Base-by-base conservation (phyloP, 164 flowering plant species). In the Chimonanthus praecox region DNA sequence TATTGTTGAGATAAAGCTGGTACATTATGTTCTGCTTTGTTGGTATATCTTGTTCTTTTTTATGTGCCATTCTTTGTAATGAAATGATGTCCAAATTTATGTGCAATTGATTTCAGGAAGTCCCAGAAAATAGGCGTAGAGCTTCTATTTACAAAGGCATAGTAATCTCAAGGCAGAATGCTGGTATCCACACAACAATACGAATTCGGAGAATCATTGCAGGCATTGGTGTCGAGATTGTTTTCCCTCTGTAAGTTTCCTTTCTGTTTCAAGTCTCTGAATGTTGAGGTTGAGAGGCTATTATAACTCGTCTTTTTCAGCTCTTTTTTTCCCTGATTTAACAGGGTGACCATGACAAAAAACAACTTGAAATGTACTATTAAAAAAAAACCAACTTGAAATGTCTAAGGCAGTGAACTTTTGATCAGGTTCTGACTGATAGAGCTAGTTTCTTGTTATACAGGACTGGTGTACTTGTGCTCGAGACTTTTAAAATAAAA, bases 171-270 rank as follows among this genome's bases (percentile, higher is more conserved):
- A 94, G 78, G 78, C 97, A 92, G 80, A 96, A 96, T 87, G 97
- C 98, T 58, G 99, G 99, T 47, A 89, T 96, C 74, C 97, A 96
- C 83, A 89, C 98, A 0, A 92, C 99, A 7, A 89, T 96, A 64
- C 77, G 98, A 8, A 86, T 96, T 71, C 85, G 97, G 62, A 91
- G 98, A 75, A 89, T 96, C 47, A 84, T 94, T 76, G 97, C 98
- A 63, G 98, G 99, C 16, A 67, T 88, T 47, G 99, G 98, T 4
- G 97, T 94, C 58, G 99, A 96, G 84, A 92, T 92, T 64, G 97
- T 95, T 16, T 93, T 95, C 82, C 97, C 97, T 15, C 68, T 95
- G 99, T 95, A 85, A 92, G 98, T 84, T 33, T 70, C 33, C 78
- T 6, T 16, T 1, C 44, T 18, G 61, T 49, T 43, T 18, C 15